These are phyloP conservation scores for Raffaelea arxii DNA, from an alignment of 2,329 filamentous ascomycete genomes.

Conservation along the genomic window DNA sequence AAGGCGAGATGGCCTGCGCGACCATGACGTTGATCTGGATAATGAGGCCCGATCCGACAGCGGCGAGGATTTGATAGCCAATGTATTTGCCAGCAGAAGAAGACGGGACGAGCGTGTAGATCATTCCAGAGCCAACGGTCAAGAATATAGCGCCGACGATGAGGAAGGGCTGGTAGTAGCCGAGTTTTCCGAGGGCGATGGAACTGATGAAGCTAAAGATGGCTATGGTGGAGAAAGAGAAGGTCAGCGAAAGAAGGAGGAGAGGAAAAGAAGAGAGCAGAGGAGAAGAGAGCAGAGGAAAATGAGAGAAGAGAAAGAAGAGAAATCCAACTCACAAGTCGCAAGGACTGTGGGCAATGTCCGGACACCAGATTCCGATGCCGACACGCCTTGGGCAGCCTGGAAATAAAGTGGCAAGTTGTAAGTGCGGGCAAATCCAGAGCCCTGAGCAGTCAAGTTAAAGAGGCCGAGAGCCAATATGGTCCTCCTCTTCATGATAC, in stretches of 20 bases:
- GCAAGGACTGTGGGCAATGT: constrained; percentile 16
- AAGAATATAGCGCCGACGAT: constrained; percentile 8
- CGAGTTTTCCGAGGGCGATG: too few species aligned
- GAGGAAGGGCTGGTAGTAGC: constrained; percentile 13
- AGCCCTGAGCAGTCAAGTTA: constrained; percentile 21
- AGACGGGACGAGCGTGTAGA: constrained; percentile 6
- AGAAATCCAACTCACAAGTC: constrained; percentile 2
- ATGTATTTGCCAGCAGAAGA: constrained; percentile 10
- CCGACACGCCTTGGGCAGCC: constrained; percentile 6
- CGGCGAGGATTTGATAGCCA: constrained; percentile 14
- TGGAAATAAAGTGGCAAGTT: constrained; percentile 24
- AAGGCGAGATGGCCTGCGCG: not conserved
- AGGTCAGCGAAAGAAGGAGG: too few species aligned
- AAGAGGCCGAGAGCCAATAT: constrained; percentile 6
- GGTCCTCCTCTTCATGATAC: constrained; percentile 11
- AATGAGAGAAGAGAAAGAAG: not conserved
- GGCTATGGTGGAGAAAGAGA: too few species aligned
- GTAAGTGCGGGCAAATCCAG: constrained; percentile 22
- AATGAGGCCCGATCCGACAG: constrained; percentile 8
- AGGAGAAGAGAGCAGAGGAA: not conserved
- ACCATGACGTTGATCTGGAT: constrained; percentile 5
- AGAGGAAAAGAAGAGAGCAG: too few species aligned
- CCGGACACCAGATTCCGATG: constrained; percentile 18
- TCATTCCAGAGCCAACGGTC: constrained; percentile 11
- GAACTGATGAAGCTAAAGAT: too few species aligned